phyloP scores from a whole-genome alignment of 2,329 filamentous ascomycete genomes.

The Lachnellula willkommii region DNA sequence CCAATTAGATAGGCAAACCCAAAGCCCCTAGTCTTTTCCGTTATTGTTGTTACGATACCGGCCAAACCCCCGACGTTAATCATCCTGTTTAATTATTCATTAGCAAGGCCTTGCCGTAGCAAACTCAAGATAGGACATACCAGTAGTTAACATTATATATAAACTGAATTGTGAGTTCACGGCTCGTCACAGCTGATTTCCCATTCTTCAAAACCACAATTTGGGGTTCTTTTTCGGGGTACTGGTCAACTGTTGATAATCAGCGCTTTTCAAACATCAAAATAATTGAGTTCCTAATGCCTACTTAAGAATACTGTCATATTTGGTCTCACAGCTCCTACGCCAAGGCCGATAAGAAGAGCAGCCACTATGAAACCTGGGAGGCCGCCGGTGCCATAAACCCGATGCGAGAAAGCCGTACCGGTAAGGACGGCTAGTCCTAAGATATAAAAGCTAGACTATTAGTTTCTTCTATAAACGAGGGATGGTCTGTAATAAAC shows the following conservation, averaged over 20 bases:
- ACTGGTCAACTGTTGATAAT: constrained; percentile 42
- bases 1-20: constrained; percentile 40
- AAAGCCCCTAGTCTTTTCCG: constrained; percentile 32
- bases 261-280: constrained; percentile 28
- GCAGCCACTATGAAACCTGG: too few species aligned
- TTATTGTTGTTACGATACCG: constrained; percentile 33
- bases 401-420: too few species aligned
- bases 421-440: too few species aligned
- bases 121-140: constrained; percentile 32
- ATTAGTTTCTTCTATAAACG: not conserved
- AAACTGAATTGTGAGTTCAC: constrained; percentile 48
- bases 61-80: constrained; percentile 57
- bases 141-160: constrained; percentile 48
- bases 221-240: constrained; percentile 41
- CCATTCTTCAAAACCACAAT: constrained; percentile 44
- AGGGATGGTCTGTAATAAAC: not conserved
- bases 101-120: too few species aligned
- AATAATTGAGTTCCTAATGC: not conserved
- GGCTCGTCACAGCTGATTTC: constrained; percentile 54
- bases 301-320: constrained; percentile 51
- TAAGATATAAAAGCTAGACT: too few species aligned
- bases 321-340: constrained; percentile 56
- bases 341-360: too few species aligned
- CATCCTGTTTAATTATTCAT: constrained; percentile 49
- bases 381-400: too few species aligned